Evolutionary conservation across 176 grass and related monocot species (phyloP), one percentile per base, ranked within the genome.

Genomic region (Aegilops longissima): DNA sequence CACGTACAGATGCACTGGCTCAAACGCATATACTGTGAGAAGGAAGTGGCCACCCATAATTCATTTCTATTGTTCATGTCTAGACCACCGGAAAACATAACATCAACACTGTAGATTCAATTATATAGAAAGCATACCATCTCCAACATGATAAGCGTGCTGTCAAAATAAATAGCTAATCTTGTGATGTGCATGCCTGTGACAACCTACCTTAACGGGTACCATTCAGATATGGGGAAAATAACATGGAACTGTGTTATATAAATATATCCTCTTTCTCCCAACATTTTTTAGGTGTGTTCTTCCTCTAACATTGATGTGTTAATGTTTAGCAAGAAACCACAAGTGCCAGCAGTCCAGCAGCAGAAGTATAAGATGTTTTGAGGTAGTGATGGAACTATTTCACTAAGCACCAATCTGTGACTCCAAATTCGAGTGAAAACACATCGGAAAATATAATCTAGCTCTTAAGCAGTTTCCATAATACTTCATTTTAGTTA

Each of bases 391-490:
- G 69, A 62, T 62, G 29, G 61, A 83, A 83, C 4, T 3, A 44
- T 42, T 39, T 62, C 34, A 83, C 38, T 23, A 76, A 64, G 58
- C 40, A 49, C 20, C 33, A 65, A 66, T 18, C 27, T 6, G 62
- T 8, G 82, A 76, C 27, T 76, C 82, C 5, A 84, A 45, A 40
- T 63, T 35, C 47, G 56, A 71, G 31, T 71, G 3, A 39, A 59
- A 83, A 83, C 68, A 62, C 52, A 73, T 73, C 23, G 2, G 27
- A n/a, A 54, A 54, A 82, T 52, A 81, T n/a, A 81, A 51, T n/a
- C 12, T 54, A 20, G 45, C 14, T 59, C 13, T 56, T 16, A 81
- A 56, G 61, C 8, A 52, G 75, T 27, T 23, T 47, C 34, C 49
- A 80, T 38, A 56, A 13, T 82, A 73, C 69, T n/a, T 42, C 11